Percentiles rank a stretch among this genome's conserved stretches.
These are phyloP conservation scores for Emmonsia crescens DNA, from an alignment of 2,329 filamentous ascomycete genomes.

Conservation along the genomic window DNA sequence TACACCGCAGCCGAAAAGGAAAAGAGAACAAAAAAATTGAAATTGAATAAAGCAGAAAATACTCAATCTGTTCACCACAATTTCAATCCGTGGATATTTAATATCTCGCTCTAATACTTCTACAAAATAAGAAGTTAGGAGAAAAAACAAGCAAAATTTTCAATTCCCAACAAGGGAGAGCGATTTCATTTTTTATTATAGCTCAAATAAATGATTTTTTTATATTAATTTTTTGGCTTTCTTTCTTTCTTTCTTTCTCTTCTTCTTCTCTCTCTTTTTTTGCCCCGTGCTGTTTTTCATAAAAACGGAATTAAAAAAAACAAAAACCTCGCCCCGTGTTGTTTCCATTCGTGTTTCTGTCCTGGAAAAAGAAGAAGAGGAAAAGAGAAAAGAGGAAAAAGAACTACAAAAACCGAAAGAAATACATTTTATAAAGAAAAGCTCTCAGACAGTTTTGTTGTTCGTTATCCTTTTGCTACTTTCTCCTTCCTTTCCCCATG, in stretches of 20 bases:
- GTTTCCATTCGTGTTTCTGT: not conserved
- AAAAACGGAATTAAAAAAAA: not conserved
- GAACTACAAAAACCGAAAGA: not conserved
- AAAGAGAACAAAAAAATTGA: no score
- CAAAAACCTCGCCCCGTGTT: no score
- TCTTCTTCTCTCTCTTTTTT: not conserved
- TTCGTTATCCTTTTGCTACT: not conserved
- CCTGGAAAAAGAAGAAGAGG: not conserved
- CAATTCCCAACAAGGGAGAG: no score
- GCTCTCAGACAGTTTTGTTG: not conserved
- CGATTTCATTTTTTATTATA: no score
- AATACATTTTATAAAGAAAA: not conserved
- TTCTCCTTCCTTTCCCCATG: not conserved
- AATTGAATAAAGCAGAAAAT: no score
- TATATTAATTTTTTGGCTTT: not conserved
- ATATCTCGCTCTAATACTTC: no score
- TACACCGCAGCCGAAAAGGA: no score
- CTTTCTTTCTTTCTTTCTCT: not conserved
- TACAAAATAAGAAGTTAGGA: no score
- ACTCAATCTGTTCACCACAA: no score
- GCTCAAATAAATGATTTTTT: no score
- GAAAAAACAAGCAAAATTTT: no score
- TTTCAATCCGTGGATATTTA: no score
- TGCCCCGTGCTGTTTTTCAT: not conserved
- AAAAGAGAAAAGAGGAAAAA: not conserved